These are phyloP conservation scores for Aspergillus avenaceus DNA, from an alignment of 495 filamentous ascomycete genomes.

Conservation along the genomic window DNA sequence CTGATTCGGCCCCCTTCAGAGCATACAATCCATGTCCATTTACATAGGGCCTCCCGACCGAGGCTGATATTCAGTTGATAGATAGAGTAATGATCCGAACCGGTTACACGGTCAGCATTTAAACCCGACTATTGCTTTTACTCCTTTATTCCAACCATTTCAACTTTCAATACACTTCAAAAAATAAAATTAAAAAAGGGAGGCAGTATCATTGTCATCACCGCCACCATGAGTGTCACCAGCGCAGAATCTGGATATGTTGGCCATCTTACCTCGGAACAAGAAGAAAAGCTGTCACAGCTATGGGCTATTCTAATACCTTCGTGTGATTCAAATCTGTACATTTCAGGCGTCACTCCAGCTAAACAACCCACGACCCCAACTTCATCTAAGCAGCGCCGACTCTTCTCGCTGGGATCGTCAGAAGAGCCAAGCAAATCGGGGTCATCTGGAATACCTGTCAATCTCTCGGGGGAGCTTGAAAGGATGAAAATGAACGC, in stretches of 20 bases:
- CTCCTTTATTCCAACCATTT: too few species aligned
- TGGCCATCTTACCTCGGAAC: slow-evolving; percentile 1
- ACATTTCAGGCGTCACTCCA: neutral
- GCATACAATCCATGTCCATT: too few species aligned
- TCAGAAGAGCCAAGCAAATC: neutral
- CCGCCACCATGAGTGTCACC: neutral
- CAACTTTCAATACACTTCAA: too few species aligned
- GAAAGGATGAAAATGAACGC: neutral
- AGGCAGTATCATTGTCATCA: too few species aligned
- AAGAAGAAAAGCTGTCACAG: slow-evolving; percentile 1
- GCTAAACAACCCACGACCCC: neutral
- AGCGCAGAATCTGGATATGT: slow-evolving; percentile 1
- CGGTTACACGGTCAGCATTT: too few species aligned
- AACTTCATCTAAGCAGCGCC: neutral
- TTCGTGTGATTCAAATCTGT: neutral
- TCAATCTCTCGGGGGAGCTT: neutral
- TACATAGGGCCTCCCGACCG: too few species aligned
- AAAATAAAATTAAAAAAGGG: too few species aligned
- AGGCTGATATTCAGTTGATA: too few species aligned
- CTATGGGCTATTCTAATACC: slow-evolving; percentile 4
- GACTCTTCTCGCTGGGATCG: neutral
- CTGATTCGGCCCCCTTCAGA: too few species aligned
- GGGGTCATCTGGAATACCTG: neutral
- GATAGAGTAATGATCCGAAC: too few species aligned
- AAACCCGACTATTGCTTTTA: too few species aligned